Evolutionary conservation across 1,139 yeast genomes (phyloP).

Genomic region (Entelexis sorbosivorans): DNA sequence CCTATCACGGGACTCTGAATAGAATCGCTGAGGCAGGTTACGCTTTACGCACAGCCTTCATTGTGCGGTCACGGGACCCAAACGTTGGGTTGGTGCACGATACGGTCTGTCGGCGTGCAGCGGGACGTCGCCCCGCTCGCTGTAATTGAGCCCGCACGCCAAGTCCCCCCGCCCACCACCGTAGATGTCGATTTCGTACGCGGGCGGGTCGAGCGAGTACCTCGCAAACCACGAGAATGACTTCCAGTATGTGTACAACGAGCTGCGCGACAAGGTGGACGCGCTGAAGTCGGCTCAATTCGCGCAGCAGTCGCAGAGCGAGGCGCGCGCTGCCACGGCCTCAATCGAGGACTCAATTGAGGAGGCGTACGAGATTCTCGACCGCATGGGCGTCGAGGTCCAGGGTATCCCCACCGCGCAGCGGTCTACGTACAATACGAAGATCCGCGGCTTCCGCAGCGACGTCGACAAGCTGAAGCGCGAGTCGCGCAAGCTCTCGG

Average conservation of each 20-base stretch:
- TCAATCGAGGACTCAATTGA: conserved; percentile 35
- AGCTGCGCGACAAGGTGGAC: conserved; percentile 54
- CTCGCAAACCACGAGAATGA: conserved; percentile 43
- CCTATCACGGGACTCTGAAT: too few relatives aligned
- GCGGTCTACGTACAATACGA: conserved; percentile 57
- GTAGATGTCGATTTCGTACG: conserved; percentile 3
- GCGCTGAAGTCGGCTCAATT: conserved; percentile 41
- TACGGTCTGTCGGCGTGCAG: too few relatives aligned
- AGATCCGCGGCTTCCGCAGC: conserved; percentile 53
- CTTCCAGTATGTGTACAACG: conserved; percentile 59
- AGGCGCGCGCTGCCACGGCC: conserved; percentile 25
- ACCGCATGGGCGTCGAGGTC: conserved; percentile 71
- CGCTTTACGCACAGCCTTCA: too few relatives aligned
- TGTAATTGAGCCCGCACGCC: too few relatives aligned
- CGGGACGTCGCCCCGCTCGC: neutral
- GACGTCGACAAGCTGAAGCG: conserved; percentile 51
- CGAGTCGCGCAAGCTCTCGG: conserved; percentile 33
- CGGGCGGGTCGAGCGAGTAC: conserved; percentile 11
- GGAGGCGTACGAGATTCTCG: conserved; percentile 67
- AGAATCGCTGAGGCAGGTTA: too few relatives aligned
- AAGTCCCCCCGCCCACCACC: neutral
- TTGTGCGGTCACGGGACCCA: too few relatives aligned
- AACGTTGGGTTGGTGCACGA: too few relatives aligned
- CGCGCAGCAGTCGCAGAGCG: conserved; percentile 17
- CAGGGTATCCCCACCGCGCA: conserved; percentile 66